A percentile compares a stretch with the other conserved stretches of the same genome.
These are phyloP conservation scores for Angomonas deanei DNA, from an alignment of 208 protist genomes.

Conservation along the genomic window DNA sequence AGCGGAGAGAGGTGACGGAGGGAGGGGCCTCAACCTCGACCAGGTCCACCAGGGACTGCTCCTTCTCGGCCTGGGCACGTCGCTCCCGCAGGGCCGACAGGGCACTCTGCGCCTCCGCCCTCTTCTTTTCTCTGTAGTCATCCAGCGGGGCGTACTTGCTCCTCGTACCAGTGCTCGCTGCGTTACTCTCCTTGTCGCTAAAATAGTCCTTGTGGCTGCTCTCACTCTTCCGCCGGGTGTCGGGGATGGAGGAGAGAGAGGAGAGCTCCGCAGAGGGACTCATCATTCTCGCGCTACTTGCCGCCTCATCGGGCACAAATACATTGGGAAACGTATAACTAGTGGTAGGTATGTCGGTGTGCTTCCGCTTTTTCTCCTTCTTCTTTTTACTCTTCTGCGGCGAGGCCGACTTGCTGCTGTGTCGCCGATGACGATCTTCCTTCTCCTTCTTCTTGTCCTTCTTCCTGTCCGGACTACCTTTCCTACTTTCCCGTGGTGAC, in stretches of 20 bases:
- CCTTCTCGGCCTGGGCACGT: neutral
- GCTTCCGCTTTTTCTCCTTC: slow-evolving; percentile 9
- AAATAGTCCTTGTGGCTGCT: too few species aligned
- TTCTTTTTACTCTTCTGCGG: slow-evolving; percentile 5
- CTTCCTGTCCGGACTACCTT: neutral
- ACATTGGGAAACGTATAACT: neutral
- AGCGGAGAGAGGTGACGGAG: neutral
- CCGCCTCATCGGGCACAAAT: neutral
- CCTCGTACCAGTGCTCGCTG: neutral
- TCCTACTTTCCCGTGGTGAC: neutral
- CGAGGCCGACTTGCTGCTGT: neutral
- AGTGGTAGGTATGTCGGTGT: neutral
- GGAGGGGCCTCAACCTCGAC: neutral
- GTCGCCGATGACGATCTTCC: neutral
- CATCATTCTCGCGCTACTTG: neutral
- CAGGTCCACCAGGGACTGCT: neutral
- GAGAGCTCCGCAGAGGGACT: neutral
- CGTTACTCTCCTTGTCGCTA: too few species aligned
- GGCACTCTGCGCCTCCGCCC: neutral
- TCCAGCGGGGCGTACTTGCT: neutral
- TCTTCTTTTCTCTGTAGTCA: neutral
- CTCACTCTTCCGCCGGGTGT: too few species aligned
- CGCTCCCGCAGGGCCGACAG: neutral
- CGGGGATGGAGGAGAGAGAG: too few species aligned
- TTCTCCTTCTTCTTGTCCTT: neutral